These are phyloP conservation scores for Funneliformis geosporum DNA, from an alignment of 192 early-diverging fungal genomes.

Conservation along the genomic window DNA sequence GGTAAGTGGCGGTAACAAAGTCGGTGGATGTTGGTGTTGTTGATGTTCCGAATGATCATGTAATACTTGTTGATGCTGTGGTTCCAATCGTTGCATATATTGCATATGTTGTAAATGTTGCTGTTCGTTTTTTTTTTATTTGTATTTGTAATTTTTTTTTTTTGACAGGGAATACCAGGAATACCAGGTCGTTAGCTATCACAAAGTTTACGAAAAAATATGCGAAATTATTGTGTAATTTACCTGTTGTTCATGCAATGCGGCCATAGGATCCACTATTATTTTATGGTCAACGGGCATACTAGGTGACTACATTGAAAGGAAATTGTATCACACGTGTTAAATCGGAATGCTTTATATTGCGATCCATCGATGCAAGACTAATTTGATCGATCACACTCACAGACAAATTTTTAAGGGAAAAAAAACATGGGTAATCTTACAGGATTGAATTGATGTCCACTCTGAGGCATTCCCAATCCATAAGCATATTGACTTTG, in stretches of 20 bases:
- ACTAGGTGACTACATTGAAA: constrained; percentile 7
- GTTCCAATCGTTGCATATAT: constrained; percentile 13
- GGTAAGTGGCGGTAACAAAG: constrained; percentile 1
- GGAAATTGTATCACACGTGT: background rate
- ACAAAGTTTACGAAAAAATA: background rate
- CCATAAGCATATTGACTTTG: constrained; percentile 13
- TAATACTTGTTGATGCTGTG: background rate
- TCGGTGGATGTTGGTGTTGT: constrained; percentile 8
- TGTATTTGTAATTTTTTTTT: too few relatives aligned
- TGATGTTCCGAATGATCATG: constrained; percentile 13
- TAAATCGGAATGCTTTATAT: background rate
- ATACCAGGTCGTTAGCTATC: background rate
- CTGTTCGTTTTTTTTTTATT: background rate
- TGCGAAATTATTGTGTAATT: too few relatives aligned
- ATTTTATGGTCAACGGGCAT: constrained; percentile 18
- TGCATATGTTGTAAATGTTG: background rate
- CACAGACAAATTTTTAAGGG: constrained; percentile 10
- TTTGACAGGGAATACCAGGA: background rate
- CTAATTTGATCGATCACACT: constrained; percentile 1
- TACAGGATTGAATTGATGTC: constrained; percentile 20
- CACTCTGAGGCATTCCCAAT: constrained; percentile 19
- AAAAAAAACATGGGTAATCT: background rate
- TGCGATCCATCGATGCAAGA: background rate
- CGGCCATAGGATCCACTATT: constrained; percentile 1
- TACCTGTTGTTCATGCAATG: constrained; percentile 21